These are phyloP conservation scores for Aspergillus quadricinctus DNA, from an alignment of 2,329 filamentous ascomycete genomes.

Conservation along the genomic window DNA sequence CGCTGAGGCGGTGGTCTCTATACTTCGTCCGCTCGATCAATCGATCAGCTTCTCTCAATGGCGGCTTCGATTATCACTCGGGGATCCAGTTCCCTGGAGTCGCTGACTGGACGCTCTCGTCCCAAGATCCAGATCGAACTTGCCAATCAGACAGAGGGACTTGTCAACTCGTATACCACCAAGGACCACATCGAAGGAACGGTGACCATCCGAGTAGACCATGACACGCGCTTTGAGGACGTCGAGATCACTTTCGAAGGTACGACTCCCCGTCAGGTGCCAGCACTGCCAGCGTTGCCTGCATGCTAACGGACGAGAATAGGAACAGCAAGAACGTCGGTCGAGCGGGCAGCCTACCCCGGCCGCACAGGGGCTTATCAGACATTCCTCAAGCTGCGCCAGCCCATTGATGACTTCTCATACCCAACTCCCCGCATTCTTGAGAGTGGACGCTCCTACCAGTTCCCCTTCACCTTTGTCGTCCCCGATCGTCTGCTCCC, in stretches of 20 bases:
- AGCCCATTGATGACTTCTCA: slow-evolving; percentile 52
- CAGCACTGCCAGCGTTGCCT: neutral
- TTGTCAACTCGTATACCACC: slow-evolving; percentile 51
- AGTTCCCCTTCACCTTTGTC: slow-evolving; percentile 61
- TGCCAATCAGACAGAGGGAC: slow-evolving; percentile 26
- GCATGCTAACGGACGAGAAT: slow-evolving; percentile 4
- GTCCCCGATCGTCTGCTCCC: slow-evolving; percentile 59
- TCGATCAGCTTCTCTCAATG: slow-evolving; percentile 4
- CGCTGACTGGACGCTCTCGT: slow-evolving; percentile 22
- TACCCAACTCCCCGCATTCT: slow-evolving; percentile 54
- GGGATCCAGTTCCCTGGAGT: slow-evolving; percentile 24
- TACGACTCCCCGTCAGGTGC: slow-evolving; percentile 21
- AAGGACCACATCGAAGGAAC: slow-evolving; percentile 55
- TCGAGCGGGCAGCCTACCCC: slow-evolving; percentile 53
- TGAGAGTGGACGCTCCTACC: slow-evolving; percentile 52
- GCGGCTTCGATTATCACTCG: slow-evolving; percentile 24
- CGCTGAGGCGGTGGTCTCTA: slow-evolving; percentile 1
- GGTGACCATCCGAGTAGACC: slow-evolving; percentile 46
- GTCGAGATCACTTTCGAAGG: slow-evolving; percentile 57
- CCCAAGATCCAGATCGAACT: slow-evolving; percentile 31
- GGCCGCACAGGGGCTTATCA: slow-evolving; percentile 55
- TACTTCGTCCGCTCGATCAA: neutral
- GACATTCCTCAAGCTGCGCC: slow-evolving; percentile 58
- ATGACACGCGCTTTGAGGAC: slow-evolving; percentile 54
- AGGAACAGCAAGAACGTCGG: slow-evolving; percentile 50